phyloP scores from a whole-genome alignment of 805 yeast genomes.

The Nakazawaea wyomingensis region DNA sequence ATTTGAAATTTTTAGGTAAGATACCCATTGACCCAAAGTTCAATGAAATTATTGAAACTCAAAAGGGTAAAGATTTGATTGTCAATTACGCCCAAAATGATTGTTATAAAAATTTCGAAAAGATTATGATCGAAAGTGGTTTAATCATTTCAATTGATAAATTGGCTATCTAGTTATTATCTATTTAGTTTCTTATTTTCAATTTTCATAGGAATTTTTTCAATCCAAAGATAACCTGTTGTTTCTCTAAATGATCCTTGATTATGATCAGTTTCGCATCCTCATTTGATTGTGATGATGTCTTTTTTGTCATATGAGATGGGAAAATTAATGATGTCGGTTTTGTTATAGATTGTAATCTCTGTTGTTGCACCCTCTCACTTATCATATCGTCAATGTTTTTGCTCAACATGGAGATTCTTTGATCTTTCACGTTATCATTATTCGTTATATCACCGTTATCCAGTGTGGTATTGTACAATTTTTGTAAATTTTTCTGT shows the following conservation, averaged over 20 bases:
- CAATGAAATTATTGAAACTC: slow-evolving; percentile 79
- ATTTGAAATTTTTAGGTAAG: slow-evolving; percentile 70
- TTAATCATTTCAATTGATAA: neutral
- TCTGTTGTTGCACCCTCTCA: slow-evolving; percentile 20
- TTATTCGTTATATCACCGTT: neutral
- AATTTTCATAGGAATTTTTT: slow-evolving; percentile 4
- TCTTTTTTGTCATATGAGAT: slow-evolving; percentile 4
- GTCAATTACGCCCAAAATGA: slow-evolving; percentile 32
- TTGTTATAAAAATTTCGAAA: slow-evolving; percentile 38
- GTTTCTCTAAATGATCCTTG: neutral
- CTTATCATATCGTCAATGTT: slow-evolving; percentile 10
- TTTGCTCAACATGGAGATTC: slow-evolving; percentile 9
- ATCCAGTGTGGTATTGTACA: slow-evolving; percentile 7
- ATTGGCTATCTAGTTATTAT: slow-evolving; percentile 1
- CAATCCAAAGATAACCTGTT: slow-evolving; percentile 6
- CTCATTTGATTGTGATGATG: slow-evolving; percentile 7
- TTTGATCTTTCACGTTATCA: slow-evolving; percentile 1
- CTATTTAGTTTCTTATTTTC: too few relatives aligned
- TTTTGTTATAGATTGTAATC: slow-evolving; percentile 15
- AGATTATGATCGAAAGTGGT: slow-evolving; percentile 29
- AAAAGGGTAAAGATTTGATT: slow-evolving; percentile 33
- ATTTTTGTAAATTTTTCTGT: slow-evolving; percentile 16
- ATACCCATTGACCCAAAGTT: slow-evolving; percentile 93
- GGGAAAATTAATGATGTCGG: slow-evolving; percentile 10
- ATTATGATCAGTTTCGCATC: slow-evolving; percentile 11